phyloP scores from a whole-genome alignment of 495 filamentous ascomycete species.

The Pyrenula massariospora region DNA sequence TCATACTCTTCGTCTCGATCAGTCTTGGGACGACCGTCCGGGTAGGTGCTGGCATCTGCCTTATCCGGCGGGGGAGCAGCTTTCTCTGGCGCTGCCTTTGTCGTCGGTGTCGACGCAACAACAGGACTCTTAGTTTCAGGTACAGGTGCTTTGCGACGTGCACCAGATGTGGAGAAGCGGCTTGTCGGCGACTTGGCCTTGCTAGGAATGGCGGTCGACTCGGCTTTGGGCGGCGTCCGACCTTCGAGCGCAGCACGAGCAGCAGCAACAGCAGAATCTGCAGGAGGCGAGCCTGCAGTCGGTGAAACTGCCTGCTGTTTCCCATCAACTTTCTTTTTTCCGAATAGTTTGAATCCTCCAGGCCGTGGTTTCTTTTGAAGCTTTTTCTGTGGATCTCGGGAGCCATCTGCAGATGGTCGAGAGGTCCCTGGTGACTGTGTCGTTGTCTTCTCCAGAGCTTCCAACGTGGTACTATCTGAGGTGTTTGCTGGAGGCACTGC shows the following conservation, averaged over 20 bases:
- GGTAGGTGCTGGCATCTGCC: not conserved
- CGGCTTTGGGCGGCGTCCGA: slow-evolving; percentile 9
- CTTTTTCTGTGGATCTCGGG: slow-evolving; percentile 19
- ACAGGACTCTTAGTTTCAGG: slow-evolving; percentile 16
- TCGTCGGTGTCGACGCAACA: slow-evolving; percentile 7
- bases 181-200: slow-evolving; percentile 9
- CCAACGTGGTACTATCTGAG: slow-evolving; percentile 2
- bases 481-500: slow-evolving; percentile 4
- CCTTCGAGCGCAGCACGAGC: slow-evolving; percentile 35
- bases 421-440: not conserved
- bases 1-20: slow-evolving; percentile 37
- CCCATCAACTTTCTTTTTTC: slow-evolving; percentile 31
- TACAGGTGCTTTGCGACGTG: slow-evolving; percentile 6
- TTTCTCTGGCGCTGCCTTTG: slow-evolving; percentile 7
- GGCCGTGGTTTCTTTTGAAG: slow-evolving; percentile 3
- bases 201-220: slow-evolving; percentile 3
- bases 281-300: not conserved
- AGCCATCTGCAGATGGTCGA: not conserved
- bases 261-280: slow-evolving; percentile 29
- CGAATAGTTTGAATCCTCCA: not conserved
- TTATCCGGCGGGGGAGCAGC: slow-evolving; percentile 5
- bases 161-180: slow-evolving; percentile 15
- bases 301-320: slow-evolving; percentile 5
- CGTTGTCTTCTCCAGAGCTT: slow-evolving; percentile 1
- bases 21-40: slow-evolving; percentile 30